phyloP scores from a whole-genome alignment of 2,329 filamentous ascomycete species.

The Fusarium camptoceras region DNA sequence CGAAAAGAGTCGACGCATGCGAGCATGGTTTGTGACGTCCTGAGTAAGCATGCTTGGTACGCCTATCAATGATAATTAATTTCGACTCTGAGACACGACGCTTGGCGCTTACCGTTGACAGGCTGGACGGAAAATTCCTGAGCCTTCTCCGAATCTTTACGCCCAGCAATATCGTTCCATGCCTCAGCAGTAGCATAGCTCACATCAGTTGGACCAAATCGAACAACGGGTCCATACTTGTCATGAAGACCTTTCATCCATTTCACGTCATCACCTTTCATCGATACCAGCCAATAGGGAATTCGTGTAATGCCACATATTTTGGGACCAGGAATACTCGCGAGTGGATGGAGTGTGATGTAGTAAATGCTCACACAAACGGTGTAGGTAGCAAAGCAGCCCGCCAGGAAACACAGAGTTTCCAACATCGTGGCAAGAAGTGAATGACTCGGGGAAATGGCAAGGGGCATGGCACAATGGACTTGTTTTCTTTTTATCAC shows the following conservation, averaged over 20 bases:
- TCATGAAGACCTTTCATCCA: slow-evolving; percentile 25
- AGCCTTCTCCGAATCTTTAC: slow-evolving; percentile 15
- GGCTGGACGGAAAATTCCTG: slow-evolving; percentile 16
- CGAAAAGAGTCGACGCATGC: slow-evolving; percentile 9
- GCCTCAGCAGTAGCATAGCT: slow-evolving; percentile 19
- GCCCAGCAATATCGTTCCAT: slow-evolving; percentile 23
- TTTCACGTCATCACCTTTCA: slow-evolving; percentile 10
- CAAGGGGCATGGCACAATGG: not conserved
- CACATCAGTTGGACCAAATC: slow-evolving; percentile 22
- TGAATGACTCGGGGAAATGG: not conserved
- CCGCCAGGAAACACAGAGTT: not conserved
- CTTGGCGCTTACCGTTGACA: not conserved
- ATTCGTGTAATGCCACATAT: slow-evolving; percentile 17
- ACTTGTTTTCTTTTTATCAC: not conserved
- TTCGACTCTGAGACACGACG: accelerated
- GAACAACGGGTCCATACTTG: slow-evolving; percentile 20
- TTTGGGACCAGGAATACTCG: slow-evolving; percentile 19
- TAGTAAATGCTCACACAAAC: slow-evolving; percentile 1
- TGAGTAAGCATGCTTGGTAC: slow-evolving; percentile 21
- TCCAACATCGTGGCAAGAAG: not conserved
- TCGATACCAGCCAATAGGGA: slow-evolving; percentile 8
- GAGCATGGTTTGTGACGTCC: not conserved
- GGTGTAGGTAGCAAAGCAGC: slow-evolving; percentile 1
- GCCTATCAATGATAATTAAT: not conserved
- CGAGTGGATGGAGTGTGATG: slow-evolving; percentile 19